Conservation (phyloP, 768 basidiomycete genomes). For the Ramaria rubella region DNA sequence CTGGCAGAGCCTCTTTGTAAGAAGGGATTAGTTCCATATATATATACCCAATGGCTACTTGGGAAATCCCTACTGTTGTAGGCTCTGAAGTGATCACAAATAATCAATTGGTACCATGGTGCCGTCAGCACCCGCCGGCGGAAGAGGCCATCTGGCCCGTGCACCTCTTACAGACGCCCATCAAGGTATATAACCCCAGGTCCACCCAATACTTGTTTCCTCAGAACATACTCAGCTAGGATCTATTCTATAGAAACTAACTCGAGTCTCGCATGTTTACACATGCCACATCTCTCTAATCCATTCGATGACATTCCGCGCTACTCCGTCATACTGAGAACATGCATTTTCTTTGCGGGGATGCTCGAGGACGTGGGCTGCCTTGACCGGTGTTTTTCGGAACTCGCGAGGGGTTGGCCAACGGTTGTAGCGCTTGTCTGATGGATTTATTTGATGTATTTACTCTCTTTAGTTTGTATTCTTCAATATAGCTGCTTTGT, state of each 20-base stretch:
- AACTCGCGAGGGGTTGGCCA: conserved; percentile 23
- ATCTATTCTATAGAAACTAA: conserved; percentile 38
- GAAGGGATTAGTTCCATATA: too few species aligned
- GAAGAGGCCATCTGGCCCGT: conserved; percentile 4
- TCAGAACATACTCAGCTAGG: conserved; percentile 38
- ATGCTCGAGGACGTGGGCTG: conserved; percentile 35
- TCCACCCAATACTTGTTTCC: conserved; percentile 18
- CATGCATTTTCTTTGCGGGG: conserved; percentile 23
- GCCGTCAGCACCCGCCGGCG: too few species aligned
- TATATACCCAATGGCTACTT: too few species aligned
- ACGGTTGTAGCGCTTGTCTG: conserved; percentile 37
- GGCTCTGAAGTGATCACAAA: too few species aligned
- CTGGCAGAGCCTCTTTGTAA: too few species aligned
- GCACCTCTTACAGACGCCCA: neutral
- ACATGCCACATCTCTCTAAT: conserved; percentile 36
- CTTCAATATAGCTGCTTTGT: too few species aligned
- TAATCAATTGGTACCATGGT: too few species aligned
- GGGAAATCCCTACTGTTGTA: too few species aligned
- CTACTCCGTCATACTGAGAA: conserved; percentile 36
- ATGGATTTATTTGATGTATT: conserved; percentile 26
- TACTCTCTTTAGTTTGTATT: too few species aligned
- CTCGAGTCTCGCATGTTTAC: conserved; percentile 41
- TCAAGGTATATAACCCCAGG: conserved; percentile 9
- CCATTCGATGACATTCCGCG: conserved; percentile 34
- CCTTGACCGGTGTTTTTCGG: conserved; percentile 19